phyloP scores from a whole-genome alignment of 306 rosid species.

The Luffa acutangula region DNA sequence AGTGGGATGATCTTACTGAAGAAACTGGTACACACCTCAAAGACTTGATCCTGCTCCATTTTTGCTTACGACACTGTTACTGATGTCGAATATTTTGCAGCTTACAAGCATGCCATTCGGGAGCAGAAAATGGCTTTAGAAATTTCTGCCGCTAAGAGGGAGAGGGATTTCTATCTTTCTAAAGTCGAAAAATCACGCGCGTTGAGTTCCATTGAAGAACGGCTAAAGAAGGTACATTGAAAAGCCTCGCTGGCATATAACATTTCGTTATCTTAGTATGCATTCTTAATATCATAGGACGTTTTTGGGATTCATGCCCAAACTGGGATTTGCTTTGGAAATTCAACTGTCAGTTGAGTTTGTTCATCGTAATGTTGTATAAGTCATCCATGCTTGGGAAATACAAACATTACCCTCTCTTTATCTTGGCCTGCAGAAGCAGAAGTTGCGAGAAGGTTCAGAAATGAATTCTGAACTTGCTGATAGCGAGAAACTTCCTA shows the following conservation, averaged over 20 bases:
- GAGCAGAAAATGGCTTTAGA: slow-evolving; percentile 79
- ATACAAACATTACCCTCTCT: not conserved
- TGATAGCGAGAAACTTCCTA: slow-evolving; percentile 17
- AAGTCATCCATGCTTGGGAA: not conserved
- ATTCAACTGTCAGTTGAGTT: not conserved
- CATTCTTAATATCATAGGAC: not conserved
- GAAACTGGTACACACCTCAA: slow-evolving; percentile 50
- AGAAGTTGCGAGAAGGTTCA: slow-evolving; percentile 36
- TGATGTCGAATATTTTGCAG: slow-evolving; percentile 28
- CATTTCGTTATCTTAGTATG: not conserved
- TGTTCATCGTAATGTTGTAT: not conserved
- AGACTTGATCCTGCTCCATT: slow-evolving; percentile 10
- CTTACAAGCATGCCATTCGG: slow-evolving; percentile 52
- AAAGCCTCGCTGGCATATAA: not conserved
- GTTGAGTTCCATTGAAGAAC: slow-evolving; percentile 57
- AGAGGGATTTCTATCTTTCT: slow-evolving; percentile 59
- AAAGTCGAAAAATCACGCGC: slow-evolving; percentile 69
- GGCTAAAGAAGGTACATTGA: slow-evolving; percentile 57
- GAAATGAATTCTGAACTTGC: slow-evolving; percentile 16
- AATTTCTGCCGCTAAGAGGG: slow-evolving; percentile 80
- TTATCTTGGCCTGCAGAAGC: slow-evolving; percentile 49
- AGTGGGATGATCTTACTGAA: slow-evolving; percentile 89
- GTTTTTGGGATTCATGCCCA: not conserved
- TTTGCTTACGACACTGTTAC: slow-evolving; percentile 2
- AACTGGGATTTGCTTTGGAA: not conserved